Evolutionary conservation across 768 basidiomycete genomes (phyloP), one percentile per base, ranked within the genome.

Genomic region (Suillus brevipes): DNA sequence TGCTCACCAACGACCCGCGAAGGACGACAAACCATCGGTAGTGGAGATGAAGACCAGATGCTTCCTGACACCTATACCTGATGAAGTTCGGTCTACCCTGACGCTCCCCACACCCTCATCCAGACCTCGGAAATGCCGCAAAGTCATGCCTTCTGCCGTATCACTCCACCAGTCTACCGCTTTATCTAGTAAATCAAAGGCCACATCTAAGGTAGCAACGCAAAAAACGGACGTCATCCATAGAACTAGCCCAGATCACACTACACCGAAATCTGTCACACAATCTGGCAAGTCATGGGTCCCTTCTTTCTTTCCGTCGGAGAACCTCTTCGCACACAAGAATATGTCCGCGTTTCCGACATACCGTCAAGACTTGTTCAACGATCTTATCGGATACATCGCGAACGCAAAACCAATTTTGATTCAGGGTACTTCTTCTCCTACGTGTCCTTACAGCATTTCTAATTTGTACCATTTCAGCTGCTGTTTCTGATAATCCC

Each of bases 401-500:
- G 66, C 56, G 63, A 71, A 74, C 31, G 49, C 77, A 10, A 76
- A 76, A 49, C 75, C 75, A 5, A 76, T 76, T 60, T 66, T 76
- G 14, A 68, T 76, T 14, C 75, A 76, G 34, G 75, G 76, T 76
- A 49, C 6, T 73, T 63, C 6, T 3, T 45, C 57, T 47, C 28
- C 18, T 36, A 43, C 56, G 4, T 18, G 20, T 38, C 50, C 60
- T 16, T 18, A 38, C 16, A 31, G 34, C 13, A 12, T 0, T 23
- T 6, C 13, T 20, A 0, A 40, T 47, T 18, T 28, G 6, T 31
- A 2, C 40, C 52, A 31, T 40, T 23, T 28, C 62, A 89, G 87
- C 88, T 69, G 72, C 70, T 53, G 77, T 90, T 28, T 79, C 82
- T 0, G 73, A 82, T 23, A 81, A 87, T 68, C 87, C 88, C 7